These are phyloP conservation scores for Chlorella sp. DNA, from an alignment of 139 green algal species.

Conservation along the genomic window DNA sequence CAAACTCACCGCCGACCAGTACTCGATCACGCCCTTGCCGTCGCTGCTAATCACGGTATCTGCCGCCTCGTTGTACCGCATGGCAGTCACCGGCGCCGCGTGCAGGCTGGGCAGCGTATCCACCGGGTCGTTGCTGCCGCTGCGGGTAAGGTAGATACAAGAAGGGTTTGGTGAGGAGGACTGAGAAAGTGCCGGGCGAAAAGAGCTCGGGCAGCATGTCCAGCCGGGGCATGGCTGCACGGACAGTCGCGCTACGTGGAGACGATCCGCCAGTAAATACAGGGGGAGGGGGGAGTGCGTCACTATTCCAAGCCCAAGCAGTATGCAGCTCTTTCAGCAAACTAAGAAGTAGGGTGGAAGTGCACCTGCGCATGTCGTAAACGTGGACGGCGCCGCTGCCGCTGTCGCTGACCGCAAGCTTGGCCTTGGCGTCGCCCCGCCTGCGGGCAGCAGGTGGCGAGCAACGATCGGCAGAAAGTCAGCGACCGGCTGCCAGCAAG, in stretches of 20 bases:
- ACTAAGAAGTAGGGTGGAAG: no score
- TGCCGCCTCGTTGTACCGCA: constrained; percentile 77
- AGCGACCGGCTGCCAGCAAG: no score
- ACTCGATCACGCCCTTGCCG: constrained; percentile 89
- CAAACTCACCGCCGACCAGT: constrained; percentile 69
- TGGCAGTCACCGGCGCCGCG: constrained; percentile 63
- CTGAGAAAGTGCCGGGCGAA: neutral
- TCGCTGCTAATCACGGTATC: constrained; percentile 71
- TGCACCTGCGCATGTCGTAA: constrained; percentile 70
- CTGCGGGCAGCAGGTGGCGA: constrained; percentile 46
- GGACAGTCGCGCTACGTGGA: no score
- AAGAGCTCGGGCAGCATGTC: no score
- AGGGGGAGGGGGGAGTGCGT: no score
- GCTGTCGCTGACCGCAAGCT: constrained; percentile 86
- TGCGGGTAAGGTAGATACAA: neutral
- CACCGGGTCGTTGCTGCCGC: constrained; percentile 64
- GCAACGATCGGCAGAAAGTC: no score
- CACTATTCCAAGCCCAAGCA: no score
- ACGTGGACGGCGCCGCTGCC: constrained; percentile 77
- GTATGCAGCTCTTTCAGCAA: no score
- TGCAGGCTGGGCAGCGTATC: constrained; percentile 64
- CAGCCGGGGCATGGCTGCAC: no score
- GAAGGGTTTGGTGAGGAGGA: neutral
- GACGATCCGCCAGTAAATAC: no score
- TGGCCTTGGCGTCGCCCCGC: constrained; percentile 67